Evolutionary conservation across 2,329 filamentous ascomycete species (phyloP).

Genomic region (Epicoccum nigrum): DNA sequence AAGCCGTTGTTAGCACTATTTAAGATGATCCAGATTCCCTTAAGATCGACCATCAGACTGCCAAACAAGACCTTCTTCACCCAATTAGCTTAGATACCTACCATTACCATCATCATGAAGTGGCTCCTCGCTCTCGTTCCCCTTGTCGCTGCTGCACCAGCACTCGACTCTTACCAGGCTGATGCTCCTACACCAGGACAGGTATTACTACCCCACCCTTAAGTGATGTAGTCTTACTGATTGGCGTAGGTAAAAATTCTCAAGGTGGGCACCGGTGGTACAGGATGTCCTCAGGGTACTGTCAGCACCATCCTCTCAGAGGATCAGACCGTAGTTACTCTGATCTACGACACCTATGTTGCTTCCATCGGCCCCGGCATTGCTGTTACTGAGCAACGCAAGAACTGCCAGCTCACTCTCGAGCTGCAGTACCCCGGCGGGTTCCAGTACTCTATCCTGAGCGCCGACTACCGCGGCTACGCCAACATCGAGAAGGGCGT

Average conservation of each 20-base stretch:
- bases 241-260: conserved; percentile 49
- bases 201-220: conserved; percentile 19
- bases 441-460: conserved; percentile 61
- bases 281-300: conserved; percentile 54
- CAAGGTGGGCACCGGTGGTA: conserved; percentile 55
- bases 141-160: conserved; percentile 39
- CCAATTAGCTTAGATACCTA: too few species aligned
- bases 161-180: conserved; percentile 17
- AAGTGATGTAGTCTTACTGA: conserved; percentile 17
- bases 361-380: conserved; percentile 57
- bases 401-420: conserved; percentile 62
- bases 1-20: conserved; percentile 37
- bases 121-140: conserved; percentile 45
- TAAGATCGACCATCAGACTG: conserved; percentile 39
- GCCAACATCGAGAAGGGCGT: conserved; percentile 55
- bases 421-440: conserved; percentile 59
- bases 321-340: conserved; percentile 55
- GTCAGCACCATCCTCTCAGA: conserved; percentile 52
- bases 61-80: conserved; percentile 1
- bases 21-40: conserved; percentile 35
- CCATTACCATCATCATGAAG: conserved; percentile 49
- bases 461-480: conserved; percentile 61
- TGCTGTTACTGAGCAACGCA: conserved; percentile 53
- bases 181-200: conserved; percentile 39
- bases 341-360: conserved; percentile 60